Conservation (phyloP, 2,329 filamentous ascomycete genomes). For the Stylonectria norvegica region DNA sequence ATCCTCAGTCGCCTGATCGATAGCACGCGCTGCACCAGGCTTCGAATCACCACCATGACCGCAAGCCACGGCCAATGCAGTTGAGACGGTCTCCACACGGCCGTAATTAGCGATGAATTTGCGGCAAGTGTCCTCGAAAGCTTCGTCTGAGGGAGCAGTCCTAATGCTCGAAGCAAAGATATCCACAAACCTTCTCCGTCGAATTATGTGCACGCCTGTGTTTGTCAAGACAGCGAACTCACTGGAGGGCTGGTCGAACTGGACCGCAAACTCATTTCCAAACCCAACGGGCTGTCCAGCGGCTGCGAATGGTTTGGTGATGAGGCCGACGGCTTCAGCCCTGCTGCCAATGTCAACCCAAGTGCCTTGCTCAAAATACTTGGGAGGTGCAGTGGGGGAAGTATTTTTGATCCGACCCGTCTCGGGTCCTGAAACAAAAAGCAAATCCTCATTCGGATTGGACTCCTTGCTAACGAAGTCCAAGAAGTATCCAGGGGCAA, state of each 20-base stretch:
- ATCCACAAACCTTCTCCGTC: conserved; percentile 81
- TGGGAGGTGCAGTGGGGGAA: conserved; percentile 49
- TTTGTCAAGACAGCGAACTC: conserved; percentile 93
- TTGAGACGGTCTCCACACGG: conserved; percentile 81
- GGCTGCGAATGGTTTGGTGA: conserved; percentile 70
- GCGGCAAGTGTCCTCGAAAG: conserved; percentile 75
- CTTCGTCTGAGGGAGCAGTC: conserved; percentile 70
- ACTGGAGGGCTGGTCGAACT: conserved; percentile 77
- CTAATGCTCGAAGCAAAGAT: conserved; percentile 83
- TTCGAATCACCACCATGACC: conserved; percentile 78
- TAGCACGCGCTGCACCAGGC: conserved; percentile 70
- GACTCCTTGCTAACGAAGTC: conserved; percentile 69
- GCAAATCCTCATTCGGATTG: conserved; percentile 57
- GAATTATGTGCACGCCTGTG: conserved; percentile 81
- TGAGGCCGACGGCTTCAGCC: conserved; percentile 74
- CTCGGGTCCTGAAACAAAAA: conserved; percentile 87
- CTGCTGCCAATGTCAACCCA: conserved; percentile 73
- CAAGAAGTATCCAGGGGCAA: conserved; percentile 87
- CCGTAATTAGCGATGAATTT: conserved; percentile 85
- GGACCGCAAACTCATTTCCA: conserved; percentile 93
- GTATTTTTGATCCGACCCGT: conserved; percentile 74
- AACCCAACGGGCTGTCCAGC: conserved; percentile 70
- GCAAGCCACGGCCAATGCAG: conserved; percentile 90
- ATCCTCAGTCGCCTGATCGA: conserved; percentile 82
- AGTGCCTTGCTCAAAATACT: conserved; percentile 74